Evolutionary conservation across 108 stramenopile genomes (phyloP).

Genomic region (Skeletonema tropicum): DNA sequence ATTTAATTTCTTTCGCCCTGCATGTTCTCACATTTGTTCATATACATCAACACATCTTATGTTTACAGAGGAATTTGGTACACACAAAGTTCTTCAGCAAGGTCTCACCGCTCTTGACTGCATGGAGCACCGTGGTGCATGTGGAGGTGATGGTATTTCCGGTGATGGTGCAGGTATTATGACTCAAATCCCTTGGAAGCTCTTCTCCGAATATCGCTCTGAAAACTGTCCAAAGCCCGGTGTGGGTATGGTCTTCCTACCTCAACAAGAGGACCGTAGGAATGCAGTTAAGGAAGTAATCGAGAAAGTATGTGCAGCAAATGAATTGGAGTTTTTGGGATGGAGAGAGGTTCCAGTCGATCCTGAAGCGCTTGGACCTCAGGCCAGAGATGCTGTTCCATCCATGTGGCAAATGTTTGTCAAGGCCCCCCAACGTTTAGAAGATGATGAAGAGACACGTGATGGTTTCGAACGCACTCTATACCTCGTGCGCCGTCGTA

Average conservation of each 20-base stretch:
- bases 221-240: conserved; percentile 77
- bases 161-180: conserved; percentile 96
- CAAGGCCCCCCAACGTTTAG: conserved; percentile 76
- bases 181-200: conserved; percentile 95
- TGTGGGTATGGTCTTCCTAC: conserved; percentile 94
- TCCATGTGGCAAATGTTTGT: conserved; percentile 95
- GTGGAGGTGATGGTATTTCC: conserved; percentile 84
- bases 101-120: conserved; percentile 81
- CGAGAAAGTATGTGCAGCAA: conserved; percentile 78
- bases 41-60: neutral
- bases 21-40: neutral
- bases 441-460: conserved; percentile 63
- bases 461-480: conserved; percentile 96
- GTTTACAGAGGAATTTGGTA: conserved; percentile 65
- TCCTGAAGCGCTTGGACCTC: conserved; percentile 67
- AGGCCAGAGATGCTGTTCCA: conserved; percentile 73
- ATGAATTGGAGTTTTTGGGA: conserved; percentile 88
- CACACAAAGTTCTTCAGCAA: conserved; percentile 75
- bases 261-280: conserved; percentile 76
- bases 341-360: conserved; percentile 92
- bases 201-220: conserved; percentile 72
- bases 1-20: neutral
- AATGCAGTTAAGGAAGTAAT: conserved; percentile 73
- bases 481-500: conserved; percentile 86
- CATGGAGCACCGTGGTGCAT: conserved; percentile 91